A percentile compares a stretch with the other conserved stretches of the same genome.
These are phyloP conservation scores for Entamoeba dispar DNA, from an alignment of 208 protist species.

Conservation along the genomic window DNA sequence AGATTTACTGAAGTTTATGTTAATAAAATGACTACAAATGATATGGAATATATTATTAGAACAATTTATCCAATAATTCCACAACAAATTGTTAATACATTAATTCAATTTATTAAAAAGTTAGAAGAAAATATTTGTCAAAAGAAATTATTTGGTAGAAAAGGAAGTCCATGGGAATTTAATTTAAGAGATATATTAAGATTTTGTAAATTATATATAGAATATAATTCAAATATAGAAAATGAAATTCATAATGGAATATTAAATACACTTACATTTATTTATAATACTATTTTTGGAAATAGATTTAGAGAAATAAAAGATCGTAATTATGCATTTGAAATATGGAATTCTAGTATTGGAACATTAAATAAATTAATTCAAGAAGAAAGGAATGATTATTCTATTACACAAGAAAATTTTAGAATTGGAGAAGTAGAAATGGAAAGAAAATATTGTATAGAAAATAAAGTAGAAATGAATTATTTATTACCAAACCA, in stretches of 20 bases:
- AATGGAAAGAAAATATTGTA: slow-evolving; percentile 2
- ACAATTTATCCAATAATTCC: slow-evolving; percentile 32
- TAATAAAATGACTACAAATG: background rate
- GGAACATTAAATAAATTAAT: background rate
- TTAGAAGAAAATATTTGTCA: slow-evolving; percentile 52
- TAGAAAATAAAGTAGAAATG: background rate
- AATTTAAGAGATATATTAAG: slow-evolving; percentile 82
- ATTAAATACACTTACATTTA: background rate
- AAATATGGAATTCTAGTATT: background rate
- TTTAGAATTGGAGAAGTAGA: slow-evolving; percentile 31
- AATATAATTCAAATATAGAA: background rate
- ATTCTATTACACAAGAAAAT: slow-evolving; percentile 24
- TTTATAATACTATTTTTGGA: background rate
- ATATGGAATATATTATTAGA: slow-evolving; percentile 18
- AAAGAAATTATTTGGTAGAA: slow-evolving; percentile 40
- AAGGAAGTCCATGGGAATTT: slow-evolving; percentile 91
- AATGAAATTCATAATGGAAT: background rate
- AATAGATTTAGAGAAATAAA: background rate
- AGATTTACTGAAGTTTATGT: slow-evolving; percentile 78
- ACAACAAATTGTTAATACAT: no score
- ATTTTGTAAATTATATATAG: background rate
- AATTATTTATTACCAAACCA: slow-evolving; percentile 23
- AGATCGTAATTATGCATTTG: background rate
- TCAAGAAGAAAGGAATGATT: slow-evolving; percentile 15
- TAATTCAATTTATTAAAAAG: background rate